phyloP scores from a whole-genome alignment of 2,329 filamentous ascomycete genomes.

The Aspergillus caelatus region DNA sequence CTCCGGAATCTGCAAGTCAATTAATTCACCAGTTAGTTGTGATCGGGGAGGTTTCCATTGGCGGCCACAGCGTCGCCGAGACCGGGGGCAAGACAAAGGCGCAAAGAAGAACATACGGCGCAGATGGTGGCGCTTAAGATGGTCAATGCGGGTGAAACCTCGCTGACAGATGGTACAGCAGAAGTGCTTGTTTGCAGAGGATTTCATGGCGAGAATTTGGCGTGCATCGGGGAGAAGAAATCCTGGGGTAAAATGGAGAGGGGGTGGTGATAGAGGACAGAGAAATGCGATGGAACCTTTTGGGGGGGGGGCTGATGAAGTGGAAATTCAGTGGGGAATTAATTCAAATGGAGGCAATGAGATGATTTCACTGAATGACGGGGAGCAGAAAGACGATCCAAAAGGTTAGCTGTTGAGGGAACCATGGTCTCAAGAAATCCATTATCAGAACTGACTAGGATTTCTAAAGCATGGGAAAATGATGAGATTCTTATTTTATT shows the following conservation, averaged over 20 bases:
- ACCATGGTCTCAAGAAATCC: background rate
- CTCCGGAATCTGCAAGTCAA: slow-evolving; percentile 44
- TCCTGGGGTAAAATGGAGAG: slow-evolving; percentile 26
- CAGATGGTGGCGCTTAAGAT: slow-evolving; percentile 51
- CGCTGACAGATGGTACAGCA: slow-evolving; percentile 49
- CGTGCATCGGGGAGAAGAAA: slow-evolving; percentile 23
- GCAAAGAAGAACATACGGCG: slow-evolving; percentile 40
- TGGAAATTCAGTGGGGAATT: background rate
- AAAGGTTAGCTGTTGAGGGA: background rate
- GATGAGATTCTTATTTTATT: background rate
- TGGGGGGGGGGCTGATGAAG: background rate
- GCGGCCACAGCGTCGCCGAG: slow-evolving; percentile 2
- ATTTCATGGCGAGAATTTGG: slow-evolving; percentile 34
- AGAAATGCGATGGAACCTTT: background rate
- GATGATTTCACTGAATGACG: background rate
- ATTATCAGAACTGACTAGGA: background rate
- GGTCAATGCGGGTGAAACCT: slow-evolving; percentile 52
- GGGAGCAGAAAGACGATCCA: background rate
- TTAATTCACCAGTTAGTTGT: slow-evolving; percentile 15
- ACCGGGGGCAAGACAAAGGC: background rate
- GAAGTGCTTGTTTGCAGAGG: slow-evolving; percentile 43
- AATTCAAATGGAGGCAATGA: background rate
- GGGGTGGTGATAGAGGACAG: slow-evolving; percentile 2
- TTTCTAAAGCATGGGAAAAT: background rate
- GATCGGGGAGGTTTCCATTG: background rate